These are phyloP conservation scores for Pyrenula massariospora DNA, from an alignment of 495 filamentous ascomycete genomes.

Conservation along the genomic window DNA sequence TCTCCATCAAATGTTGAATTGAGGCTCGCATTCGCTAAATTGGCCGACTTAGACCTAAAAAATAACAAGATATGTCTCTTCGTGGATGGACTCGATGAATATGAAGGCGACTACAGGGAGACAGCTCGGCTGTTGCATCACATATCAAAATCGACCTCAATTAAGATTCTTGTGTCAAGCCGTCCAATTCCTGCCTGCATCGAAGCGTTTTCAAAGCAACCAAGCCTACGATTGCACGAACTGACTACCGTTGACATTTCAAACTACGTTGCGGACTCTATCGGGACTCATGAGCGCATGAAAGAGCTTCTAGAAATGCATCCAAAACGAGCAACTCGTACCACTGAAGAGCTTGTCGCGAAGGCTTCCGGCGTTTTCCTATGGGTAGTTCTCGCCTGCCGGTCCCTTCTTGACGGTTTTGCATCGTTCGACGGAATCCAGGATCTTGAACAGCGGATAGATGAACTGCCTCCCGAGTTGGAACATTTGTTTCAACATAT, in stretches of 20 bases:
- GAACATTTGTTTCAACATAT: constrained; percentile 16
- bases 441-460: constrained; percentile 10
- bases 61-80: constrained; percentile 26
- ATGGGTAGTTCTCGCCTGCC: constrained; percentile 21
- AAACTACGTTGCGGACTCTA: constrained; percentile 9
- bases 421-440: constrained; percentile 3
- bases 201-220: constrained; percentile 16
- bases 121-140: constrained; percentile 2
- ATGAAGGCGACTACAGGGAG: constrained; percentile 13
- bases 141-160: not conserved
- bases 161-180: constrained; percentile 40
- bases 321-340: not conserved
- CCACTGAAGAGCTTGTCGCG: constrained; percentile 9
- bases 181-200: constrained; percentile 33
- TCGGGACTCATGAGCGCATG: constrained; percentile 18
- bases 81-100: constrained; percentile 38
- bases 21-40: not conserved
- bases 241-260: constrained; percentile 1
- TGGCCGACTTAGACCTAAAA: not conserved
- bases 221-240: constrained; percentile 3
- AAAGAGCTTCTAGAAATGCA: constrained; percentile 1
- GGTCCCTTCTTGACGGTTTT: constrained; percentile 8
- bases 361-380: constrained; percentile 29
- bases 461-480: constrained; percentile 15
- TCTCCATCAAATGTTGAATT: constrained; percentile 12